Evolutionary conservation across 202 grass and related monocot species (phyloP).

Genomic region (Eragrostis tef): DNA sequence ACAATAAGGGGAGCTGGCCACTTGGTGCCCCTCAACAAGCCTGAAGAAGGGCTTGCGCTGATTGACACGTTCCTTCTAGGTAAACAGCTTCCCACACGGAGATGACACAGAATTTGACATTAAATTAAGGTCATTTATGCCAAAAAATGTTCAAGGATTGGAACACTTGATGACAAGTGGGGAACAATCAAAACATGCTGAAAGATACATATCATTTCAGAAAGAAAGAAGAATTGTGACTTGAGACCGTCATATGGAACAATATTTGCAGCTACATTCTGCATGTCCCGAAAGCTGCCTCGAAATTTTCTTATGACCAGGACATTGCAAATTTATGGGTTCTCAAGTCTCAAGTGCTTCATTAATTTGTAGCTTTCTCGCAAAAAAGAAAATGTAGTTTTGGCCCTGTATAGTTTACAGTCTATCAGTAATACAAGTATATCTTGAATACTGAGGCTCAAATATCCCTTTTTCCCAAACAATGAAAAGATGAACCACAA

Average conservation of each 20-base stretch:
- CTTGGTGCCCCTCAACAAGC: slow-evolving; percentile 89
- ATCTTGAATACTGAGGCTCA: not conserved
- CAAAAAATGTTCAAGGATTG: not conserved
- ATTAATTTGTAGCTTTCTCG: too few relatives aligned
- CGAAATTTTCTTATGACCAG: not conserved
- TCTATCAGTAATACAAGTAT: not conserved
- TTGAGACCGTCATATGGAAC: too few relatives aligned
- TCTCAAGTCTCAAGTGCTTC: not conserved
- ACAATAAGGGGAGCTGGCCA: slow-evolving; percentile 92
- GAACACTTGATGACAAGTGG: not conserved
- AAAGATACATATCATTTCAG: not conserved
- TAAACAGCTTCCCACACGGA: slow-evolving; percentile 60
- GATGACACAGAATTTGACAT: slow-evolving; percentile 32
- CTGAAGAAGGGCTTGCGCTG: slow-evolving; percentile 68
- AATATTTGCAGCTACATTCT: not conserved
- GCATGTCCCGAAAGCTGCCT: not conserved
- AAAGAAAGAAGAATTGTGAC: not conserved
- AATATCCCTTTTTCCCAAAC: slow-evolving; percentile 4
- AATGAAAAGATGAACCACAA: not conserved
- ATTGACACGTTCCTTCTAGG: slow-evolving; percentile 65
- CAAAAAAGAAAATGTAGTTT: too few relatives aligned
- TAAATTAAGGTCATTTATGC: not conserved
- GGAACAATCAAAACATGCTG: not conserved
- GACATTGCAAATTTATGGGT: not conserved
- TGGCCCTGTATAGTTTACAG: not conserved